A percentile compares a stretch with the other conserved stretches of the same genome.
Conservation (phyloP, 805 yeast genomes). For the Saccharomyces eubayanus region DNA sequence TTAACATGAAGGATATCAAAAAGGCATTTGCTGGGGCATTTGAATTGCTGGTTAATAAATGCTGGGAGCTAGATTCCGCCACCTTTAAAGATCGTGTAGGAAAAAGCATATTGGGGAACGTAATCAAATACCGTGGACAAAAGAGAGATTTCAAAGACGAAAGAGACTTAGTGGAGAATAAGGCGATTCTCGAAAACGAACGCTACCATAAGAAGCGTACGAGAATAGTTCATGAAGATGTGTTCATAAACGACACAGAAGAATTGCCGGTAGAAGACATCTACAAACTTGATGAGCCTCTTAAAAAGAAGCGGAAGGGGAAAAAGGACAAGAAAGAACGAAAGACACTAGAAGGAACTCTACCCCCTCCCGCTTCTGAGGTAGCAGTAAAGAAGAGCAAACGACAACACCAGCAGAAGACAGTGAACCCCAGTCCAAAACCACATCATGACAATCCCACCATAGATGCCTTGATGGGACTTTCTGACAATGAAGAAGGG, state of each 20-base stretch:
- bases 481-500: constrained; percentile 19
- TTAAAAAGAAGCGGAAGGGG: constrained; percentile 12
- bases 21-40: constrained; percentile 86
- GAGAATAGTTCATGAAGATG: constrained; percentile 14
- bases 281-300: constrained; percentile 14
- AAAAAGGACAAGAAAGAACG: constrained; percentile 2
- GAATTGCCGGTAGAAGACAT: constrained; percentile 9
- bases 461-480: constrained; percentile 22
- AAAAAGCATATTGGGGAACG: constrained; percentile 69
- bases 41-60: constrained; percentile 62
- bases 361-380: not conserved
- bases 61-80: constrained; percentile 61
- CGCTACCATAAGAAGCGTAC: constrained; percentile 21
- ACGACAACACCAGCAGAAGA: not conserved
- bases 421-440: not conserved
- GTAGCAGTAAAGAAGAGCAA: constrained; percentile 2
- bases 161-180: constrained; percentile 51
- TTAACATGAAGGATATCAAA: constrained; percentile 67
- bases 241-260: constrained; percentile 16
- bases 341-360: not conserved
- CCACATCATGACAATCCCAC: not conserved
- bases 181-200: constrained; percentile 40
- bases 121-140: constrained; percentile 65
- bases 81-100: constrained; percentile 62
- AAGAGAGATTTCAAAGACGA: constrained; percentile 74